Evolutionary conservation across 192 early-diverging fungal genomes (phyloP), one percentile per base, ranked within the genome.

Genomic region (Backusella circina): DNA sequence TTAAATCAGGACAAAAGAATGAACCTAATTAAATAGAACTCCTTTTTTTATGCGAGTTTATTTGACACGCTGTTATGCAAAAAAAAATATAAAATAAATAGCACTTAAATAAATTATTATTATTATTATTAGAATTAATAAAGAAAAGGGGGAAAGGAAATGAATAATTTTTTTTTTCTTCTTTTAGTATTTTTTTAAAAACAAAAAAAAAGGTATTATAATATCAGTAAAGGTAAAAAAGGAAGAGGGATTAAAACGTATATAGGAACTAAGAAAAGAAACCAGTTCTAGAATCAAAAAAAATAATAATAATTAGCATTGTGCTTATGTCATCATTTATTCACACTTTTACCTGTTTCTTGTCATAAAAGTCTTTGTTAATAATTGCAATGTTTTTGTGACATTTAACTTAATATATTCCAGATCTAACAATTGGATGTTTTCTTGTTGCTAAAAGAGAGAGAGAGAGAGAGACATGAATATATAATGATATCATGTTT

Each of bases 391-490:
- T 36, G 92, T 88, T 82, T 87, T 92, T 74, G 82, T 81, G n/a
- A 98, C 94, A 73, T 91, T 92, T 44, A 98, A 85, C 68, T 94
- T 93, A n/a, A 98, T 93, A 74, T 96, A 98, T 83, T 96, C 95
- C 6, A 98, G 86, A 81, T 98, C 96, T 21, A 98, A 81, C 28
- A 93, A 79, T 47, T 92, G 83, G 13, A 95, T 88, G 35, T 94
- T 93, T 78, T 93, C 89, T 82, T 96, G 94, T 89, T 98, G 95
- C 88, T 94, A 89, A n/a, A 64, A 31, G 26, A 41, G 6, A 70
- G 21, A 28, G 4, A 37, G 32, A 75, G 23, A 35, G 21, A 7
- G 2, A 0, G n/a, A n/a, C n/a, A 72, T 71, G 18, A 21, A 1
- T 13, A 33, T 26, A 37, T 15, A 4, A 36, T n/a, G 51, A 28